Conservation (phyloP, 371 early-diverging fungal species). For the Rhizopus arrhizus region DNA sequence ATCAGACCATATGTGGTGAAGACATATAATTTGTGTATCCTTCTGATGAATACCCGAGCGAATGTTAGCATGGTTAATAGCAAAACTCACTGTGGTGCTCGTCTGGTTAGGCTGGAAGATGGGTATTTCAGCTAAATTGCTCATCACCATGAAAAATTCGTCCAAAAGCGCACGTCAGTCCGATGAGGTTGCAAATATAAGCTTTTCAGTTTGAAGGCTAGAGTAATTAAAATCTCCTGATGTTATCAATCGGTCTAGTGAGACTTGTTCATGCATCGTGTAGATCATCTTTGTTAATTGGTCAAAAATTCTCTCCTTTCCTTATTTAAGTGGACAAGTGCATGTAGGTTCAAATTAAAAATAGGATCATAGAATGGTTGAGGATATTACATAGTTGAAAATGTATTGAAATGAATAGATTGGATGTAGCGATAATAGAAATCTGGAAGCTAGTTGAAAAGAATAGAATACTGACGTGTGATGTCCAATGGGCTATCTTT, state of each 20-base stretch:
- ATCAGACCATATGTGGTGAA: constrained; percentile 5
- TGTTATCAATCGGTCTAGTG: background rate
- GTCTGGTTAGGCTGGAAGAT: background rate
- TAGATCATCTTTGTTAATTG: background rate
- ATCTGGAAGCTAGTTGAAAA: constrained; percentile 1
- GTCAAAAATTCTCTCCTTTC: background rate
- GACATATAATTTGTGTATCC: background rate
- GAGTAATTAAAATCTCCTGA: constrained; percentile 8
- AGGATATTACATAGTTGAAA: constrained; percentile 6
- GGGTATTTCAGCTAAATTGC: background rate
- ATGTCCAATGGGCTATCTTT: background rate
- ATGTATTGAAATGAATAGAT: background rate
- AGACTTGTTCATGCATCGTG: background rate
- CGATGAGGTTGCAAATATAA: background rate
- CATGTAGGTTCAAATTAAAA: constrained; percentile 11
- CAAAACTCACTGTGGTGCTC: background rate
- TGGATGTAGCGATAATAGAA: constrained; percentile 1
- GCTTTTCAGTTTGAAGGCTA: background rate
- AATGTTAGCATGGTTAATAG: constrained; percentile 5
- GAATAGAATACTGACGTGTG: background rate
- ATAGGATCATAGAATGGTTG: constrained; percentile 9
- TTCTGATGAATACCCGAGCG: background rate
- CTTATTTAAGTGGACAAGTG: constrained; percentile 1
- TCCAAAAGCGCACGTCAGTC: background rate
- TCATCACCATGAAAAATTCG: background rate